These are phyloP conservation scores for Fragaria vesca DNA, from an alignment of 306 rosid genomes.

Conservation along the genomic window DNA sequence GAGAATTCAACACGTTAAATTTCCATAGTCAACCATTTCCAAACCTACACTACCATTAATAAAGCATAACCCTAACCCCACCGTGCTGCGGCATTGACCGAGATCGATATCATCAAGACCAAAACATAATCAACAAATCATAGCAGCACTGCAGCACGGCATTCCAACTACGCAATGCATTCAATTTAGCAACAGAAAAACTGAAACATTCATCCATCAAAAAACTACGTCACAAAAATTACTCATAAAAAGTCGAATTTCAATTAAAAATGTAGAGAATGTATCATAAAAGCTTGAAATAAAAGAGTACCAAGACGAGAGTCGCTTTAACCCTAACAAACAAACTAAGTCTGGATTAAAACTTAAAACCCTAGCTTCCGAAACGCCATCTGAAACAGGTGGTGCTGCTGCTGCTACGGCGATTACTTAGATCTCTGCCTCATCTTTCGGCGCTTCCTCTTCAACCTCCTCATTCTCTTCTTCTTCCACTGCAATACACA, in stretches of 20 bases:
- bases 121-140: not conserved
- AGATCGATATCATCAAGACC: not conserved
- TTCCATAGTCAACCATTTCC: not conserved
- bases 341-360: not conserved
- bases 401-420: not conserved
- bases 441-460: conserved; percentile 60
- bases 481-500: conserved; percentile 42
- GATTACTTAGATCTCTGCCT: conserved; percentile 53
- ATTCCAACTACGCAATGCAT: not conserved
- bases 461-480: conserved; percentile 54
- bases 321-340: conserved; percentile 9
- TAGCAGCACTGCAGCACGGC: not conserved
- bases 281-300: not conserved
- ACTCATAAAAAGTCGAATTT: not conserved
- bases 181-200: not conserved
- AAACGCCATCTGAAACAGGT: conserved; percentile 12
- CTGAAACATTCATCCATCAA: not conserved
- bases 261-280: not conserved
- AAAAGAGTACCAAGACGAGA: not conserved
- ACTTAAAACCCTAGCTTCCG: conserved; percentile 14
- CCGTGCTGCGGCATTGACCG: not conserved
- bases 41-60: no score
- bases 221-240: not conserved
- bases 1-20: not conserved
- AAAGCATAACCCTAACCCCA: not conserved